These are phyloP conservation scores for Schoenoplectus triqueter DNA, from an alignment of 202 grass and related monocot species.

Conservation along the genomic window DNA sequence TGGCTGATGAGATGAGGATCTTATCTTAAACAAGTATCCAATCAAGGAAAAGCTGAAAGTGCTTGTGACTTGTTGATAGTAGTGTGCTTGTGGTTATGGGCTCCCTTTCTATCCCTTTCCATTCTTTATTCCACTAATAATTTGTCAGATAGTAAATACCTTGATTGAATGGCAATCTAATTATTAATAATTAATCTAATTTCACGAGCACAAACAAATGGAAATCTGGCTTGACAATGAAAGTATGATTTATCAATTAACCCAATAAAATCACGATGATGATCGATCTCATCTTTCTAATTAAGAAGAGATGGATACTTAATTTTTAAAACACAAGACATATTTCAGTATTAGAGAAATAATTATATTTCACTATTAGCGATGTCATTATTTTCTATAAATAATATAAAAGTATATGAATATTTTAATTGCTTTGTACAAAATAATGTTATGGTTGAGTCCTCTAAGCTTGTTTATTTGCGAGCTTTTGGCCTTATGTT, in stretches of 20 bases:
- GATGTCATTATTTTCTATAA: too few species aligned
- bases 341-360: background rate
- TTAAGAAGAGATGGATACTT: background rate
- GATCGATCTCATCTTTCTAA: background rate
- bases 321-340: background rate
- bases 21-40: constrained; percentile 69
- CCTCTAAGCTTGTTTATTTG: background rate
- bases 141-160: background rate
- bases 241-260: background rate
- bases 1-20: constrained; percentile 73
- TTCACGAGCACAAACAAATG: background rate
- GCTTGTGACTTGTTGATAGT: background rate
- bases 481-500: background rate
- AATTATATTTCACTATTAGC: background rate
- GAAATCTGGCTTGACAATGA: background rate
- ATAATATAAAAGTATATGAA: background rate
- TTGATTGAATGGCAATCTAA: background rate
- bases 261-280: too few species aligned
- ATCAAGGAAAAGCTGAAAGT: constrained; percentile 81
- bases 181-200: background rate
- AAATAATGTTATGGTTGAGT: background rate
- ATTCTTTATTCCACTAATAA: constrained; percentile 53
- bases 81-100: background rate
- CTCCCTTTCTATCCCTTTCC: constrained; percentile 67
- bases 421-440: background rate